Conservation (phyloP, 2,329 filamentous ascomycete species). For the Xylariaceae sp. region DNA sequence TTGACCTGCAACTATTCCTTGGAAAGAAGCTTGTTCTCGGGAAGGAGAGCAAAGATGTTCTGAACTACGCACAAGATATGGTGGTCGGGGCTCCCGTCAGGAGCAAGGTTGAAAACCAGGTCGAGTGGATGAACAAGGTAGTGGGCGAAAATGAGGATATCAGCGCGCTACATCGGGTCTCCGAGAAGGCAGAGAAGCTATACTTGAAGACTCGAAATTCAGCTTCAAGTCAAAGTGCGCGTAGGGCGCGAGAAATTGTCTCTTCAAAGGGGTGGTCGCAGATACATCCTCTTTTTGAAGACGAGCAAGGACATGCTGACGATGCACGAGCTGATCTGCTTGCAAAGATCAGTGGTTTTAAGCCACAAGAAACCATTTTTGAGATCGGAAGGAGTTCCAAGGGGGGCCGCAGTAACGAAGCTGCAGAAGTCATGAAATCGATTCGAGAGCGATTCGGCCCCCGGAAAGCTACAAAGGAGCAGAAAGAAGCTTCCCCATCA, state of each 20-base stretch:
- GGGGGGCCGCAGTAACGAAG: conserved; percentile 52
- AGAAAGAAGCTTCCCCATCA: conserved; percentile 35
- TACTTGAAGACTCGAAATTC: conserved; percentile 88
- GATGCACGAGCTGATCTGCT: conserved; percentile 80
- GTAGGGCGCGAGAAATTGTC: conserved; percentile 75
- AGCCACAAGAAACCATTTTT: conserved; percentile 93
- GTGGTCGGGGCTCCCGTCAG: conserved; percentile 74
- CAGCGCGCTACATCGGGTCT: conserved; percentile 63
- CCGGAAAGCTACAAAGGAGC: conserved; percentile 42
- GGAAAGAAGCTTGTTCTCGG: conserved; percentile 79
- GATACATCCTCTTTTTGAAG: conserved; percentile 76
- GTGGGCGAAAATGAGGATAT: conserved; percentile 74
- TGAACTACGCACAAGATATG: conserved; percentile 77
- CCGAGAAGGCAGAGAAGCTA: conserved; percentile 84
- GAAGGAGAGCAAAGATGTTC: conserved; percentile 50
- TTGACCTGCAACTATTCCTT: conserved; percentile 92
- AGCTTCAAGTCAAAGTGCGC: conserved; percentile 85
- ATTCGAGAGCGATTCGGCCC: conserved; percentile 66
- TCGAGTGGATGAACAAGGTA: conserved; percentile 80
- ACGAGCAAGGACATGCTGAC: conserved; percentile 61
- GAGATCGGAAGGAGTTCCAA: conserved; percentile 78
- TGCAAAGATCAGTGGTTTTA: conserved; percentile 80
- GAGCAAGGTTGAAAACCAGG: conserved; percentile 67
- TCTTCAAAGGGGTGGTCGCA: conserved; percentile 66
- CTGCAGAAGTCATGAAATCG: conserved; percentile 71